A percentile compares a stretch with the other conserved stretches of the same genome.
phyloP scores from a whole-genome alignment of 345 rosid species.

The Brassica juncea region DNA sequence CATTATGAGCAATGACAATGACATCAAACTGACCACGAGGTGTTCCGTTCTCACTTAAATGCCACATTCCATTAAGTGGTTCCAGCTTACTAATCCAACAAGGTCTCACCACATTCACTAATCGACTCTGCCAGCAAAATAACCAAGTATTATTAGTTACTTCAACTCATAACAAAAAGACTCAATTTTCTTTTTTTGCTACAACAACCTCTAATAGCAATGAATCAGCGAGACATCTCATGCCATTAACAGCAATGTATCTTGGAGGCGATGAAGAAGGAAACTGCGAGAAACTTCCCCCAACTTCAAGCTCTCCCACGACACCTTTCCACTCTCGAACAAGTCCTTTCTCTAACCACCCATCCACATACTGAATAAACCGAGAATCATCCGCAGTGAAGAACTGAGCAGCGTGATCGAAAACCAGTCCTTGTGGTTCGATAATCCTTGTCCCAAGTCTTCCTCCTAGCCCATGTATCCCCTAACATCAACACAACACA shows the following conservation, averaged over 20 bases:
- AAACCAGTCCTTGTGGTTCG: conserved; percentile 61
- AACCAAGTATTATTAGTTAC: conserved; percentile 2
- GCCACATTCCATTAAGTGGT: conserved; percentile 89
- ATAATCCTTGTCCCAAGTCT: conserved; percentile 85
- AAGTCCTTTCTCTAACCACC: conserved; percentile 75
- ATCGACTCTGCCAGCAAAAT: conserved; percentile 55
- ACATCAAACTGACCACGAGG: conserved; percentile 75
- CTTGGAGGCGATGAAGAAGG: conserved; percentile 58
- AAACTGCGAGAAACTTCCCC: conserved; percentile 67
- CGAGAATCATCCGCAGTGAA: conserved; percentile 71
- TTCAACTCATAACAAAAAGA: conserved; percentile 12
- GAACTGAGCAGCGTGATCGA: conserved; percentile 94
- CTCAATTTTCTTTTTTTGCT: not conserved
- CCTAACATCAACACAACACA: conserved; percentile 41
- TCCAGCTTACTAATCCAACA: conserved; percentile 92
- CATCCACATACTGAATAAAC: conserved; percentile 62
- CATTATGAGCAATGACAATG: conserved; percentile 92
- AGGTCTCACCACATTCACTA: conserved; percentile 80
- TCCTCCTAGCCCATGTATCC: conserved; percentile 94
- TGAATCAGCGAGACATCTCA: conserved; percentile 86
- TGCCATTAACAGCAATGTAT: conserved; percentile 76
- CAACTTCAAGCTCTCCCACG: conserved; percentile 77
- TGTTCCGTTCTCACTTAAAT: conserved; percentile 82
- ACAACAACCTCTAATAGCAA: conserved; percentile 56
- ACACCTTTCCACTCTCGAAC: conserved; percentile 67